These are phyloP conservation scores for Claviceps purpurea DNA, from an alignment of 2,329 filamentous ascomycete species.

Conservation along the genomic window DNA sequence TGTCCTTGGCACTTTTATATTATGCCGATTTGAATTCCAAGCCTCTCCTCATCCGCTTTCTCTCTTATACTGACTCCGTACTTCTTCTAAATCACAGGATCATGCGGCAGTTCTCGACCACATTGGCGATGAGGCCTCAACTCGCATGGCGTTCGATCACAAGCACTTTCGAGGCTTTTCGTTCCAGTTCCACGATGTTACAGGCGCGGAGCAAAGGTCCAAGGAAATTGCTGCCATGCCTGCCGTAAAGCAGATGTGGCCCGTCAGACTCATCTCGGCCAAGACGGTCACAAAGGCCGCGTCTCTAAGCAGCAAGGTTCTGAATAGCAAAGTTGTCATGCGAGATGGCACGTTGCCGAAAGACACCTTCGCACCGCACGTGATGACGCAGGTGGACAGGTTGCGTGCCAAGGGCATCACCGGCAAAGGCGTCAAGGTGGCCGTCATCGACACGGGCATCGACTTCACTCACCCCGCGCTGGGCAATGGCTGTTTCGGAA, in stretches of 20 bases:
- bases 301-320: too few relatives aligned
- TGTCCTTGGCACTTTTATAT: not conserved
- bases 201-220: constrained; percentile 28
- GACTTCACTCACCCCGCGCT: constrained; percentile 51
- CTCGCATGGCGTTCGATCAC: constrained; percentile 34
- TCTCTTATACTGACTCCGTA: too few relatives aligned
- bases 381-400: constrained; percentile 44
- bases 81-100: not conserved
- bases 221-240: constrained; percentile 26
- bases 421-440: constrained; percentile 40
- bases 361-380: constrained; percentile 31
- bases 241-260: constrained; percentile 36
- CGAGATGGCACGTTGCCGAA: constrained; percentile 11
- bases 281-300: constrained; percentile 29
- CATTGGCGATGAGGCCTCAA: constrained; percentile 17
- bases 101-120: not conserved
- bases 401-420: constrained; percentile 33
- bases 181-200: constrained; percentile 34
- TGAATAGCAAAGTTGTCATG: not conserved
- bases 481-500: constrained; percentile 31
- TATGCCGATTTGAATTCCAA: too few relatives aligned
- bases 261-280: constrained; percentile 25
- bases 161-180: constrained; percentile 41
- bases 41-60: not conserved
- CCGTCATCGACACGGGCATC: constrained; percentile 39